A percentile compares a stretch with the other conserved stretches of the same genome.
Evolutionary conservation across 129 eudicot genomes (phyloP).

Genomic region (Tagetes erecta): DNA sequence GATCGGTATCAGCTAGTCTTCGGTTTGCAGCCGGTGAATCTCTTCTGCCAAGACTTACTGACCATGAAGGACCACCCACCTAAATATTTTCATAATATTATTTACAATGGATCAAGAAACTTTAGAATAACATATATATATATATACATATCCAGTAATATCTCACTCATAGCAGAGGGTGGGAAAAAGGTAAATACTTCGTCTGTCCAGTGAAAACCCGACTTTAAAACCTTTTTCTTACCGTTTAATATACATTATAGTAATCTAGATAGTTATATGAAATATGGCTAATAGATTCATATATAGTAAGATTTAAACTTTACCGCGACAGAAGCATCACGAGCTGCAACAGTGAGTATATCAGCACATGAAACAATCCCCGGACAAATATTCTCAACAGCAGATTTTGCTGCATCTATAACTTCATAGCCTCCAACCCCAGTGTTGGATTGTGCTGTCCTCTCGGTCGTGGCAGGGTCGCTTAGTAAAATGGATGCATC

Average conservation of each 20-base stretch:
- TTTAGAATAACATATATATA: too few relatives aligned
- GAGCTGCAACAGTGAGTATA: constrained; percentile 47
- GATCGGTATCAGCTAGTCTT: constrained; percentile 45
- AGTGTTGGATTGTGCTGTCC: constrained; percentile 34
- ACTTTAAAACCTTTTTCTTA: too few relatives aligned
- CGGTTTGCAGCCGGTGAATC: constrained; percentile 61
- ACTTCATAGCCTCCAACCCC: constrained; percentile 42
- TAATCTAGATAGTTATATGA: too few relatives aligned
- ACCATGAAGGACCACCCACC: constrained; percentile 78
- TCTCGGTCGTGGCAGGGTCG: constrained; percentile 36
- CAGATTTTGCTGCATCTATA: constrained; percentile 46
- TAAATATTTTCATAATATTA: background rate
- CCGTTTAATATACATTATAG: too few relatives aligned
- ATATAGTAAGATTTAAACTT: too few relatives aligned
- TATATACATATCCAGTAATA: too few relatives aligned
- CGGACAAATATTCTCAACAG: constrained; percentile 51
- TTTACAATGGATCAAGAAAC: background rate
- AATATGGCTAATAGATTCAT: too few relatives aligned
- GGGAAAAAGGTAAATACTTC: too few relatives aligned
- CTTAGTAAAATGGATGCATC: constrained; percentile 58
- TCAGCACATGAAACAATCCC: constrained; percentile 68
- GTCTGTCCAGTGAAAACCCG: too few relatives aligned
- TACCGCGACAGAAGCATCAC: constrained; percentile 46
- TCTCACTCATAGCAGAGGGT: too few relatives aligned
- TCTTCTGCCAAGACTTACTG: constrained; percentile 59